Evolutionary conservation across 2,329 filamentous ascomycete species (phyloP).

Genomic region (Diaporthe longicolla): DNA sequence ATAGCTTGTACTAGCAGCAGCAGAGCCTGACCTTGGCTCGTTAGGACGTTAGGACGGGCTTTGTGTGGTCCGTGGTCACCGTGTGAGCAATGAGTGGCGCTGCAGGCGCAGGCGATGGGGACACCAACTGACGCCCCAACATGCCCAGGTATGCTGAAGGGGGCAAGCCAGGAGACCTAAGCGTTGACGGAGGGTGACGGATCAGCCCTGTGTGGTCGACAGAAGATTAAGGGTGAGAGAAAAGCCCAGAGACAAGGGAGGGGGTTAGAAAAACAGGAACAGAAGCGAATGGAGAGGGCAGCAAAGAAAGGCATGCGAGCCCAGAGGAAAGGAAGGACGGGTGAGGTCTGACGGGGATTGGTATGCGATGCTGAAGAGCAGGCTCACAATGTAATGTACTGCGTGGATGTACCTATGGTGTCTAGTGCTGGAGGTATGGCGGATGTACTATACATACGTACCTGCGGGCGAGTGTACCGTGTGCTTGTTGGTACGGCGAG

Average conservation of each 20-base stretch:
- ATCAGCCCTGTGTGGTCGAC: slow-evolving; percentile 18
- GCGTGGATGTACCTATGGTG: background rate
- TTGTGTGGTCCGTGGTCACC: slow-evolving; percentile 24
- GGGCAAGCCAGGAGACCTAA: slow-evolving; percentile 3
- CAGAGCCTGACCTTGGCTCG: background rate
- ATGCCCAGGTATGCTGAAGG: background rate
- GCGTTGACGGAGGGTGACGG: background rate
- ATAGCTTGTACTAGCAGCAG: slow-evolving; percentile 13
- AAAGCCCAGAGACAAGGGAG: background rate
- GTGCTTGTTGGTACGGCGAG: background rate
- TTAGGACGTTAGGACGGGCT: slow-evolving; percentile 1
- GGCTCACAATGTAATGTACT: slow-evolving; percentile 5
- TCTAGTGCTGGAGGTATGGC: background rate
- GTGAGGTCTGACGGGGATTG: slow-evolving; percentile 19
- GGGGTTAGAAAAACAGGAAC: background rate
- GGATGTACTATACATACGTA: background rate
- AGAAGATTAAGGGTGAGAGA: background rate
- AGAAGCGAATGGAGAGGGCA: background rate
- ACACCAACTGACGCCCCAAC: slow-evolving; percentile 14
- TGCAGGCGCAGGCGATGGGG: slow-evolving; percentile 12
- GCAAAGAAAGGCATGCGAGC: background rate
- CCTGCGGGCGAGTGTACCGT: background rate
- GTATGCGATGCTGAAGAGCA: slow-evolving; percentile 9
- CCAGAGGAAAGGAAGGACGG: slow-evolving; percentile 5
- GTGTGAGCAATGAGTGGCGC: slow-evolving; percentile 32